Conservation (phyloP, 768 basidiomycete species). For the Auricularia heimuer region DNA sequence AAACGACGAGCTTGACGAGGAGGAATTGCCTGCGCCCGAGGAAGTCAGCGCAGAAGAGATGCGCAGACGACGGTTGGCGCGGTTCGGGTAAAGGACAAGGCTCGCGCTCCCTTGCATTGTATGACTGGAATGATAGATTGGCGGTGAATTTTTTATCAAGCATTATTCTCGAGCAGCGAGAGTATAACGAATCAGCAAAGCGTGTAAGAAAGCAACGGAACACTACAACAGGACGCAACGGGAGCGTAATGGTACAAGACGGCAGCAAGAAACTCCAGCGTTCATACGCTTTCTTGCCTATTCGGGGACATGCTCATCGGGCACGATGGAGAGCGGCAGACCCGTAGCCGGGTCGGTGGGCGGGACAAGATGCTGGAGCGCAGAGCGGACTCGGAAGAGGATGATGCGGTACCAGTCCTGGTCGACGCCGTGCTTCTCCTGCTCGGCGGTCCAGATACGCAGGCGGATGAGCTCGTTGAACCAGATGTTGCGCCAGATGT, state of each 20-base stretch:
- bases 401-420: constrained; percentile 85
- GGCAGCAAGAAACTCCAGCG: too few relatives aligned
- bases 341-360: neutral
- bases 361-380: constrained; percentile 17
- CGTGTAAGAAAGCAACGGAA: too few relatives aligned
- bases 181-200: too few relatives aligned
- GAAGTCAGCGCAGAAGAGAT: constrained; percentile 15
- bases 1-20: constrained; percentile 2
- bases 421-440: constrained; percentile 72
- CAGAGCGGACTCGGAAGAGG: constrained; percentile 66
- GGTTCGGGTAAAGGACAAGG: neutral
- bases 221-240: too few relatives aligned
- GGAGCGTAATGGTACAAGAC: too few relatives aligned
- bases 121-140: too few relatives aligned
- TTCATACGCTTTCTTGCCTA: neutral
- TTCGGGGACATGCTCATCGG: neutral
- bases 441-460: constrained; percentile 64
- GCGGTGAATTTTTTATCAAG: too few relatives aligned
- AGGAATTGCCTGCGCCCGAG: constrained; percentile 6
- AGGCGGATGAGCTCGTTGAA: constrained; percentile 69
- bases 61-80: constrained; percentile 13
- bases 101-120: too few relatives aligned
- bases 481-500: constrained; percentile 74
- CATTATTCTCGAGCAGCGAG: too few relatives aligned
- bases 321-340: neutral